A percentile compares a stretch with the other conserved stretches of the same genome.
These are phyloP conservation scores for Fusarium sp. DNA, from an alignment of 2,329 filamentous ascomycete genomes.

Conservation along the genomic window DNA sequence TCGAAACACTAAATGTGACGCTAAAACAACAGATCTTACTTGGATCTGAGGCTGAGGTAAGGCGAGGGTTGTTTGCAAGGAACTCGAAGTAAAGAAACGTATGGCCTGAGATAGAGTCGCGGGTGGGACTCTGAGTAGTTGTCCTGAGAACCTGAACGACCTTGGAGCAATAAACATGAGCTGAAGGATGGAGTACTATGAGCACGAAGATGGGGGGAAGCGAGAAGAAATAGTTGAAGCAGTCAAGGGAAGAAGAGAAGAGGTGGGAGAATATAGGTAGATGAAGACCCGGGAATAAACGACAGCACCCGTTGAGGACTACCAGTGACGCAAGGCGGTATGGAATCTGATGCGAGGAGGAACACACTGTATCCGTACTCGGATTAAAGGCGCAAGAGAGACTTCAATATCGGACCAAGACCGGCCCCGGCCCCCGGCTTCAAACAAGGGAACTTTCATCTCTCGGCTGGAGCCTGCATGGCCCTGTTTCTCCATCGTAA, in stretches of 20 bases:
- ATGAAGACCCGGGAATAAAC: constrained; percentile 16
- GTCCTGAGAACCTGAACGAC: constrained; percentile 26
- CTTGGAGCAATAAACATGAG: constrained; percentile 34
- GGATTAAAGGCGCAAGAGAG: neutral
- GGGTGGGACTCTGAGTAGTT: constrained; percentile 11
- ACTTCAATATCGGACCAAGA: constrained; percentile 28
- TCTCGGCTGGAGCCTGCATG: constrained; percentile 3
- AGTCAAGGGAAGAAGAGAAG: neutral
- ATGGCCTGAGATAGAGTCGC: neutral
- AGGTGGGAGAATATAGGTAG: neutral
- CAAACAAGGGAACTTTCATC: neutral
- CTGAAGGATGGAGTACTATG: constrained; percentile 1
- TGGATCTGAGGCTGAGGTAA: constrained; percentile 4
- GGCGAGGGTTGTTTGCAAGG: neutral
- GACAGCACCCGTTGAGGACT: neutral
- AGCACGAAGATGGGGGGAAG: neutral
- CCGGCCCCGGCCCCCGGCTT: neutral
- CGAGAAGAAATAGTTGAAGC: constrained; percentile 1
- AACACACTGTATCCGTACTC: constrained; percentile 17
- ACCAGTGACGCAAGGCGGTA: constrained; percentile 11
- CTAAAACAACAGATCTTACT: neutral
- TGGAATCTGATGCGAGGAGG: neutral
- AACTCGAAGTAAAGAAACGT: constrained; percentile 7
- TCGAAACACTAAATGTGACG: neutral
- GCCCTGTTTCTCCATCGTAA: constrained; percentile 16